Percentiles rank a stretch among this genome's conserved stretches.
These are phyloP conservation scores for Magnolia sinica DNA, from an alignment of 164 flowering plant genomes.

Conservation along the genomic window DNA sequence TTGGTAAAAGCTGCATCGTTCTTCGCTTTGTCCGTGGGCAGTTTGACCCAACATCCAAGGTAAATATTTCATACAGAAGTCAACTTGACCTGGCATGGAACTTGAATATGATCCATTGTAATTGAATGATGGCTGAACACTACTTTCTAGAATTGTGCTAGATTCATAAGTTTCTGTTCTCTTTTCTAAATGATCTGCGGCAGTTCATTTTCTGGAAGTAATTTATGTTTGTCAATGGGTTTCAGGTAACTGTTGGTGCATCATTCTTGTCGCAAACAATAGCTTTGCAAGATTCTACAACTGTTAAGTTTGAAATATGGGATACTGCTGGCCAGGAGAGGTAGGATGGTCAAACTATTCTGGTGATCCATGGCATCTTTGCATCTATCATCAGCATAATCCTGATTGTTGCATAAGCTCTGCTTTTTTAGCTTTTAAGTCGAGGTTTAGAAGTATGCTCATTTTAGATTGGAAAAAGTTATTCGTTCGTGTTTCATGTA, in stretches of 20 bases:
- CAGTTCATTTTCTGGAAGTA: not conserved
- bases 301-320: slow-evolving; percentile 99
- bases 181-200: not conserved
- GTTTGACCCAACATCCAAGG: slow-evolving; percentile 99
- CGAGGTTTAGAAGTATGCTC: no score
- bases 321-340: slow-evolving; percentile 99
- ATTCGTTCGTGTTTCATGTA: no score
- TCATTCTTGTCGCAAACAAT: slow-evolving; percentile 95
- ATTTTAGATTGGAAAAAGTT: no score
- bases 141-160: not conserved
- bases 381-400: no score
- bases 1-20: slow-evolving; percentile 98
- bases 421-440: no score
- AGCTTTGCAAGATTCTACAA: slow-evolving; percentile 96
- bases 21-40: slow-evolving; percentile 99
- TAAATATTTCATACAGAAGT: slow-evolving; percentile 17
- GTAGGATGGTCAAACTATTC: slow-evolving; percentile 28
- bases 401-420: no score
- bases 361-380: no score
- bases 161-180: not conserved
- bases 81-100: not conserved
- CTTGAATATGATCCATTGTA: not conserved
- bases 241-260: slow-evolving; percentile 99
- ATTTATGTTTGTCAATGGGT: slow-evolving; percentile 7
- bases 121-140: not conserved